Base-by-base conservation (phyloP, 495 filamentous ascomycete species). In the Lasiosphaeria hispida region DNA sequence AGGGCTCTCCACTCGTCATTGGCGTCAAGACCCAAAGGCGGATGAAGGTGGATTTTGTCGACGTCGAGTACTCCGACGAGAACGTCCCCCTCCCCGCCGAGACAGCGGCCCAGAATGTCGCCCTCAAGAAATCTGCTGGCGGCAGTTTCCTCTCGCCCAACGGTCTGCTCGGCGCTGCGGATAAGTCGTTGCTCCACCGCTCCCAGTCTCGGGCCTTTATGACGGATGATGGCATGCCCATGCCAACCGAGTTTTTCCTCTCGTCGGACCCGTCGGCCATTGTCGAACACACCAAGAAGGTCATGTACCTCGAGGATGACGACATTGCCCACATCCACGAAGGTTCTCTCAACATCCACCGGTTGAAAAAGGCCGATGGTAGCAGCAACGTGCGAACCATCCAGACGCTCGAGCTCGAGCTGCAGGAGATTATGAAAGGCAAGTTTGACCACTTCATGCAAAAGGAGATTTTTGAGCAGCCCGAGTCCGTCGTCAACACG, bases 361-460 rank as follows among this genome's bases (percentile, higher is more conserved):
- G 94, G 65, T 81, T 97, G 52, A 93, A 87, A 70, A 97, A 97
- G 82, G 87, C 91, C 67, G 93, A 97, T 77, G 95, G 94, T 51
- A 90, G 89, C 62, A 96, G 91, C 69, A 96, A 96, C 69, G 92
- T 97, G 53, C 91, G 94, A 67, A 89, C 88, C 52, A 98, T 98
- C 73, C 94, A 98, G 80, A 98, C 94, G 42, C 83, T 98, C 53
- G 94, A 98, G 78, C 86, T 98, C 40, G 91, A 98, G 83, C 86
- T 98, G 53, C 94, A 98, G 79, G 94, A 98, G 78, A 98, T 98
- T 74, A 98, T 98, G 94, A 98, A 97, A 85, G 94, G 94, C 69
- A 95, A 93, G 69, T 98, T 97, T 75, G 94, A 98, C 71, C 94
- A 98, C 76, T 98, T 97, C 81, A 98, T 98, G 94, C 95, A 98